A percentile compares a stretch with the other conserved stretches of the same genome.
These are phyloP conservation scores for Plasmodium gonderi DNA, from an alignment of 169 alveolate species.

Conservation along the genomic window DNA sequence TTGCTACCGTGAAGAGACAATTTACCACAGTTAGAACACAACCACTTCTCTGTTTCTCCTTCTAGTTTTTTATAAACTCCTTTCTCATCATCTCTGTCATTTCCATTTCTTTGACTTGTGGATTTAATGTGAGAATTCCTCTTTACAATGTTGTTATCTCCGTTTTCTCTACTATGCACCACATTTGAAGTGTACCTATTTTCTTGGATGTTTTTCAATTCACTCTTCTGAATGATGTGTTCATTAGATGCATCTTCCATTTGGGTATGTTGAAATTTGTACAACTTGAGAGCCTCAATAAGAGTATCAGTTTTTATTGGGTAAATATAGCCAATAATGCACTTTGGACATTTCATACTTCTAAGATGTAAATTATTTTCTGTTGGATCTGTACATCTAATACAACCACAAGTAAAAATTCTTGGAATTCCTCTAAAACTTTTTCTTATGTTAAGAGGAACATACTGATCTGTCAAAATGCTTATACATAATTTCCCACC, in stretches of 20 bases:
- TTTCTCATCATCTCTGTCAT: slow-evolving; percentile 13
- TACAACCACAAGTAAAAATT: slow-evolving; percentile 85
- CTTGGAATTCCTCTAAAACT: slow-evolving; percentile 69
- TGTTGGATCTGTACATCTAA: slow-evolving; percentile 83
- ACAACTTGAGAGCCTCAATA: slow-evolving; percentile 66
- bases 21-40: slow-evolving; percentile 85
- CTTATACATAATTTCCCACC: slow-evolving; percentile 86
- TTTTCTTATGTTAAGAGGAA: slow-evolving; percentile 85
- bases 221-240: too few species aligned
- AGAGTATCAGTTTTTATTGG: slow-evolving; percentile 61
- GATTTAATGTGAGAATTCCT: neutral
- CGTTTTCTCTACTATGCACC: neutral
- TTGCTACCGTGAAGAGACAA: slow-evolving; percentile 48
- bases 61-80: slow-evolving; percentile 17
- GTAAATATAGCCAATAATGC: slow-evolving; percentile 82
- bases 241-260: too few species aligned
- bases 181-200: too few species aligned
- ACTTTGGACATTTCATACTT: slow-evolving; percentile 84
- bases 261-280: slow-evolving; percentile 26
- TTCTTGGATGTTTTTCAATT: too few species aligned
- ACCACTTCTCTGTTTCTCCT: slow-evolving; percentile 78
- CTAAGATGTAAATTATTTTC: slow-evolving; percentile 82
- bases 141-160: neutral
- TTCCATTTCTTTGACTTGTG: neutral
- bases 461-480: slow-evolving; percentile 85